Base-by-base conservation (phyloP, 2,329 filamentous ascomycete species). In the Pseudogymnoascus sp. region DNA sequence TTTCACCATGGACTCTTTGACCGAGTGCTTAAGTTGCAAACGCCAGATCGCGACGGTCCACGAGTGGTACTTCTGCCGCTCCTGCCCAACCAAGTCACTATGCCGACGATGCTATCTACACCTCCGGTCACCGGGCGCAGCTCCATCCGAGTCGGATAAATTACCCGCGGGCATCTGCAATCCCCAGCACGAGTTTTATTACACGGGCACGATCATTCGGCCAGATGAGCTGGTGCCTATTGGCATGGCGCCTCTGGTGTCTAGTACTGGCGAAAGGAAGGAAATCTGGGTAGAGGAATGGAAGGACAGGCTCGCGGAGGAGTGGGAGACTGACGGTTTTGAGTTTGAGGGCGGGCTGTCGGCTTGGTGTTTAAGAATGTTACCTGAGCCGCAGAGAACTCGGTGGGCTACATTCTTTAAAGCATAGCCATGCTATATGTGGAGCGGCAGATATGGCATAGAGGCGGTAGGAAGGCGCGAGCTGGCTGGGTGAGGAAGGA, bases 221-320 rank as follows among this genome's bases (percentile, higher is more conserved):
- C 8, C 7, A 6, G 22, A 47, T 28, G 22, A 47, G 14, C 22
- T n/a, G n/a, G 22, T 47, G 14, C 41, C 41, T 28, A 8, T n/a
- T 5, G 25, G 25, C 16, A 50, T 50, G 43, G 22, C 30, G 43
- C 43, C 43, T n/a, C 6, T 50, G 3, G n/a, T 50, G 14, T 50
- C 43, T 18, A 30, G 22, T 50, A 50, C 43, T 5, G 25, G 25
- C 8, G 43, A 50, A 50, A 50, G 25, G 25, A n/a, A 30, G 16
- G 25, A 50, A 50, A 50, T 50, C 2, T 50, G 43, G 43, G 30
- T 50, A 50, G 43, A 50, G 43, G 43, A 50, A 30, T 50, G 43
- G 43, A 50, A 50, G 43, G 25, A 50, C 8, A 12, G 43, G n/a
- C 43, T 50, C 25, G 43, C 25, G n/a, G 6, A 50, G 43, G 43